phyloP scores from a whole-genome alignment of 192 early-diverging fungal species.

The Coemansia sp. region DNA sequence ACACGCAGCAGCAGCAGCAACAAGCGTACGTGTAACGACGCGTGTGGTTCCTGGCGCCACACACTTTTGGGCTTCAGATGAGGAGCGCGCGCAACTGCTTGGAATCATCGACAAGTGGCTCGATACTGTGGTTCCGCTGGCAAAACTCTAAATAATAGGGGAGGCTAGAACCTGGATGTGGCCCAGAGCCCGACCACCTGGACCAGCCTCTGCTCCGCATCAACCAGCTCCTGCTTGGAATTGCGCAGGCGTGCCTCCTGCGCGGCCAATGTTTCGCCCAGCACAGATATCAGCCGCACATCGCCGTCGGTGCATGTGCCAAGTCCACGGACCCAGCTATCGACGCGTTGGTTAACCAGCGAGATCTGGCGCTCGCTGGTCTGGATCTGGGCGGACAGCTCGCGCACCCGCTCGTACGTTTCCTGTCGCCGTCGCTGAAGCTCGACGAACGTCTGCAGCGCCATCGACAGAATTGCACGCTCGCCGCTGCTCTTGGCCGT shows the following conservation, averaged over 20 bases:
- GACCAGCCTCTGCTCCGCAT: slow-evolving; percentile 20
- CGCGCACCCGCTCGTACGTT: slow-evolving; percentile 7
- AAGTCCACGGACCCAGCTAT: slow-evolving; percentile 15
- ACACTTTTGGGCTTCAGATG: slow-evolving; percentile 32
- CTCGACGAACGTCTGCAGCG: slow-evolving; percentile 14
- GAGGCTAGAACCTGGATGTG: slow-evolving; percentile 16
- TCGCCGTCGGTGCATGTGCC: slow-evolving; percentile 11
- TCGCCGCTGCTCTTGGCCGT: slow-evolving; percentile 18
- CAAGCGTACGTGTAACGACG: slow-evolving; percentile 14
- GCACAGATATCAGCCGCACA: slow-evolving; percentile 13
- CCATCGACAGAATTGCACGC: slow-evolving; percentile 22
- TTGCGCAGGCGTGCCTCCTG: slow-evolving; percentile 23
- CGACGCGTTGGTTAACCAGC: slow-evolving; percentile 2
- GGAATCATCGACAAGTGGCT: slow-evolving; percentile 1
- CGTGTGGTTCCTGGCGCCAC: slow-evolving; percentile 28
- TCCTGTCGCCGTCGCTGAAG: slow-evolving; percentile 27
- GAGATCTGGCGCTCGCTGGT: slow-evolving; percentile 25
- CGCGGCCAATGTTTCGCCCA: slow-evolving; percentile 7
- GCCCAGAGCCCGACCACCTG: slow-evolving; percentile 21
- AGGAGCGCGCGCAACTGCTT: not conserved
- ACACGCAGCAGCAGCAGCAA: not conserved
- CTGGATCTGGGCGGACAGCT: slow-evolving; percentile 19
- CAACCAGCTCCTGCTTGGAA: slow-evolving; percentile 19
- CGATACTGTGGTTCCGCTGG: not conserved
- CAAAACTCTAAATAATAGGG: not conserved